Conservation (phyloP, 1,284 basidiomycete genomes). For the Prillingera fragicola region DNA sequence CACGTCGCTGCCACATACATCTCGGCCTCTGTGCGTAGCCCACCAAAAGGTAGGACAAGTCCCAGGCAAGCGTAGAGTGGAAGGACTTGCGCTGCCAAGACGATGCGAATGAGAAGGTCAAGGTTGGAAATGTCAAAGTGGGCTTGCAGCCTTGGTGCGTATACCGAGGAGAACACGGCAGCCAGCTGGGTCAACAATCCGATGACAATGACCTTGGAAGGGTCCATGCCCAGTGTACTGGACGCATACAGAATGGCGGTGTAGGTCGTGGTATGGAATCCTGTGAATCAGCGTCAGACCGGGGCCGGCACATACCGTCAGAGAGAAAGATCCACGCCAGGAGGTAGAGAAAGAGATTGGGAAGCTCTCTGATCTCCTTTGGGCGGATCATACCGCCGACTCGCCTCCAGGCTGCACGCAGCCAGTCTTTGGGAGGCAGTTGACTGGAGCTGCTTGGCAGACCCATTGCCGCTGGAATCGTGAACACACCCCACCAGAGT, state of each 20-base stretch:
- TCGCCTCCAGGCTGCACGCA: constrained; percentile 32
- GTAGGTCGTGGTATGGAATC: constrained; percentile 46
- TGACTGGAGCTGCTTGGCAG: constrained; percentile 51
- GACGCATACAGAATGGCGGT: constrained; percentile 46
- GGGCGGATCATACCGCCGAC: constrained; percentile 59
- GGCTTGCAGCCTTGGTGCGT: constrained; percentile 36
- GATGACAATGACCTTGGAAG: constrained; percentile 49
- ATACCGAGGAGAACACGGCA: constrained; percentile 43
- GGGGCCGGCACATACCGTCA: constrained; percentile 57
- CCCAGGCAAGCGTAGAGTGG: constrained; percentile 78
- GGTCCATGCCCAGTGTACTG: constrained; percentile 45
- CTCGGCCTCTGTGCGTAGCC: constrained; percentile 68
- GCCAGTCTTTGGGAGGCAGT: constrained; percentile 17
- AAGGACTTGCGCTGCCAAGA: constrained; percentile 62
- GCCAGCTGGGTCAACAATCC: constrained; percentile 46
- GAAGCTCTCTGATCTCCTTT: constrained; percentile 63
- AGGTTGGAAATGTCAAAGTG: constrained; percentile 61
- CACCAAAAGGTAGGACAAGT: constrained; percentile 59
- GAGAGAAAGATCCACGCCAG: constrained; percentile 86
- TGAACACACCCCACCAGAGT: constrained; percentile 76
- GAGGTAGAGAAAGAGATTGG: constrained; percentile 78
- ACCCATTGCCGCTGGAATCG: constrained; percentile 67
- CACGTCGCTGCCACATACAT: constrained; percentile 76
- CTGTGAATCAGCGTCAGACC: constrained; percentile 14
- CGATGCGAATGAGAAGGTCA: constrained; percentile 60